These are phyloP conservation scores for Marasmius tenuissimus DNA, from an alignment of 1,284 basidiomycete genomes.

Conservation along the genomic window DNA sequence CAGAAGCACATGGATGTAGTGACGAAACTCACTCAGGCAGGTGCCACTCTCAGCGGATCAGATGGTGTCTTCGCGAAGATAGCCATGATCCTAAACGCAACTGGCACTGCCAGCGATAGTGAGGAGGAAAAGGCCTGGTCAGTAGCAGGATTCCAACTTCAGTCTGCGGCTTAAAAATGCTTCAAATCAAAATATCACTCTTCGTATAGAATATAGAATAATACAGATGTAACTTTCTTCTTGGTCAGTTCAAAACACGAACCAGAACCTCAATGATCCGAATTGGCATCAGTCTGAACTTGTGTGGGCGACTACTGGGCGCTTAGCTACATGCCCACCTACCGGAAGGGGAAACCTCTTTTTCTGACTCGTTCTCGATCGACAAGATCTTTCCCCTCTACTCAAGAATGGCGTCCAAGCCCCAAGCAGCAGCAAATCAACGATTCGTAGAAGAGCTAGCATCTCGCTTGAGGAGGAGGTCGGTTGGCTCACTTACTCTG, in stretches of 20 bases:
- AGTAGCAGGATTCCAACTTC: slow-evolving; percentile 31
- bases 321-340: neutral
- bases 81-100: slow-evolving; percentile 22
- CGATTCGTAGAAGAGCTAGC: slow-evolving; percentile 15
- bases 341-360: neutral
- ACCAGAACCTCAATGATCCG: too few species aligned
- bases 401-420: slow-evolving; percentile 12
- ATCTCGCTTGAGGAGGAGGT: slow-evolving; percentile 14
- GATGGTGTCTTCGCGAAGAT: slow-evolving; percentile 60
- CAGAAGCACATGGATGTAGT: slow-evolving; percentile 65
- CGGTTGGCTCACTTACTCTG: slow-evolving; percentile 6
- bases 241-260: neutral
- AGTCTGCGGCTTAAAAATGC: neutral
- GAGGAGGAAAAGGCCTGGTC: slow-evolving; percentile 58
- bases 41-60: slow-evolving; percentile 71
- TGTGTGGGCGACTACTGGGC: neutral
- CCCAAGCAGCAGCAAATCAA: slow-evolving; percentile 14
- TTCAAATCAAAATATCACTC: neutral
- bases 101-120: slow-evolving; percentile 45
- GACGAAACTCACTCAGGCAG: slow-evolving; percentile 68
- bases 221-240: neutral
- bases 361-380: slow-evolving; percentile 8
- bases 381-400: neutral
- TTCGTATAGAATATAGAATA: neutral
- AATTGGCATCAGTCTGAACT: neutral